Percentiles rank a stretch among this genome's conserved stretches.
These are phyloP conservation scores for Bruguiera hainesii DNA, from an alignment of 441 rosid genomes.

Conservation along the genomic window DNA sequence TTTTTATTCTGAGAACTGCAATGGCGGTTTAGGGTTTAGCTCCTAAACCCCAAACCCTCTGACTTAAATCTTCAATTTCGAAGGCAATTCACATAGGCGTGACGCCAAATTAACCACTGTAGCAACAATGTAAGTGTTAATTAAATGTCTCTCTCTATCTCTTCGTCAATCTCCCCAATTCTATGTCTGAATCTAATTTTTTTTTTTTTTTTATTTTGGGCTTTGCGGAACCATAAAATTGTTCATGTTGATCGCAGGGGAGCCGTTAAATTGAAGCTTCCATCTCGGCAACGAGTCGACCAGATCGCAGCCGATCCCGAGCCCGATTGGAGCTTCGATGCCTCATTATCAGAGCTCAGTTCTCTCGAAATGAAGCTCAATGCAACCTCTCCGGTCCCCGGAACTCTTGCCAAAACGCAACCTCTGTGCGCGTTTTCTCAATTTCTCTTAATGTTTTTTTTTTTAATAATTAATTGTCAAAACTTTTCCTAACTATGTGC, in stretches of 20 bases:
- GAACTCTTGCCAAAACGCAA: slow-evolving; percentile 43
- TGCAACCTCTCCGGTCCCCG: slow-evolving; percentile 32
- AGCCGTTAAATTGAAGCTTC: slow-evolving; percentile 50
- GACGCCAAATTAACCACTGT: no score
- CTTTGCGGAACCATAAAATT: no score
- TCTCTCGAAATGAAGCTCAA: slow-evolving; percentile 60
- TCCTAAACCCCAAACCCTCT: no score
- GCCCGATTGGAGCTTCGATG: slow-evolving; percentile 63
- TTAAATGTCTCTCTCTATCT: no score
- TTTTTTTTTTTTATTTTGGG: no score
- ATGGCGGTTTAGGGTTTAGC: no score
- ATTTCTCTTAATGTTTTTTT: neutral
- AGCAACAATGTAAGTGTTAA: no score
- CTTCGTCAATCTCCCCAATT: no score
- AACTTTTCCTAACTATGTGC: neutral
- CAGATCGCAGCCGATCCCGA: slow-evolving; percentile 65
- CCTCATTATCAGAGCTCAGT: slow-evolving; percentile 54
- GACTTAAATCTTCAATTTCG: no score
- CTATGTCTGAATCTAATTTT: no score
- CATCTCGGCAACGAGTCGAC: slow-evolving; percentile 46
- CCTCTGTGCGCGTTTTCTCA: slow-evolving; percentile 31
- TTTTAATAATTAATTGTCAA: neutral
- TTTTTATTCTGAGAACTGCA: no score
- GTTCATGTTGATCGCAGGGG: slow-evolving; percentile 39
- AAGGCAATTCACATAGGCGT: no score